Conservation (phyloP, 805 yeast species). For the Monosporozyma yasuniensis region DNA sequence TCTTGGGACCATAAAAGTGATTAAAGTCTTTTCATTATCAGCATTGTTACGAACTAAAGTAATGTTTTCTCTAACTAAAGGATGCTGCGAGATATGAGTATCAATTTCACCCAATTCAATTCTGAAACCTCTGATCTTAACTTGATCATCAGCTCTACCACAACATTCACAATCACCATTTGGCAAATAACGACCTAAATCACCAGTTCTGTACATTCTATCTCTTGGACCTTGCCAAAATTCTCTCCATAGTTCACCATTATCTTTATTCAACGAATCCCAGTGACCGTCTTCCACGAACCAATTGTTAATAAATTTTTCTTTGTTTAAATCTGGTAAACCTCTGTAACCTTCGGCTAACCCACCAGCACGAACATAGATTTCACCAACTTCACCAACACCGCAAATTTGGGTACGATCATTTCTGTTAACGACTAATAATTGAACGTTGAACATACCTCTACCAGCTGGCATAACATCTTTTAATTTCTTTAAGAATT, state of each 20-base stretch:
- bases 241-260: conserved; percentile 55
- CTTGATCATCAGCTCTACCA: conserved; percentile 98
- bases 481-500: conserved; percentile 73
- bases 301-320: conserved; percentile 90
- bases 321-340: conserved; percentile 76
- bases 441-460: conserved; percentile 94
- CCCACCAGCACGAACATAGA: conserved; percentile 97
- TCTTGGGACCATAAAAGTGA: conserved; percentile 87
- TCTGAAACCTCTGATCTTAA: conserved; percentile 96
- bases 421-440: conserved; percentile 84
- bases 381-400: conserved; percentile 98
- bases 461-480: conserved; percentile 98
- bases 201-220: conserved; percentile 94
- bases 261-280: conserved; percentile 45
- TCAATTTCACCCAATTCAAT: conserved; percentile 98
- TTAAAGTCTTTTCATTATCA: conserved; percentile 84
- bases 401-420: conserved; percentile 90
- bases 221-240: conserved; percentile 93
- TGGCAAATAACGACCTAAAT: conserved; percentile 90
- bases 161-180: conserved; percentile 97
- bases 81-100: conserved; percentile 91
- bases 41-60: conserved; percentile 88
- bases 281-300: conserved; percentile 62
- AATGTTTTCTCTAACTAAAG: conserved; percentile 82
- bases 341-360: conserved; percentile 93